phyloP scores from a whole-genome alignment of 768 basidiomycete species.

The Wakefieldia striispora region DNA sequence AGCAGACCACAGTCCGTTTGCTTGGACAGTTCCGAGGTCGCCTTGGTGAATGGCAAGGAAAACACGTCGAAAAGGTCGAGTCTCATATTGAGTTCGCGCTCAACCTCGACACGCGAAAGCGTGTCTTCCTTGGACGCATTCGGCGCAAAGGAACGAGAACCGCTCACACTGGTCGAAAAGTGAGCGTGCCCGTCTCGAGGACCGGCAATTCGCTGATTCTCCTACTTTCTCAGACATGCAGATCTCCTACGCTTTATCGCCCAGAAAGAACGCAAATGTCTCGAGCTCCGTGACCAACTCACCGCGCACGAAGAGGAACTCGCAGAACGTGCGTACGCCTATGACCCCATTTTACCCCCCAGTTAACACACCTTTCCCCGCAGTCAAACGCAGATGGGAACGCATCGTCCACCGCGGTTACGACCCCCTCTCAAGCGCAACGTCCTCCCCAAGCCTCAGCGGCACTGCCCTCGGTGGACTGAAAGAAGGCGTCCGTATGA shows the following conservation, averaged over 20 bases:
- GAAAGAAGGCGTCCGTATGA: slow-evolving; percentile 61
- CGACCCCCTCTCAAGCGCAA: slow-evolving; percentile 5
- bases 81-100: slow-evolving; percentile 14
- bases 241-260: slow-evolving; percentile 83
- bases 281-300: slow-evolving; percentile 77
- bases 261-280: slow-evolving; percentile 81
- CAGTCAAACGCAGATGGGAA: slow-evolving; percentile 85
- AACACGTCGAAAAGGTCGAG: slow-evolving; percentile 19
- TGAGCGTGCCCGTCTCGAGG: too few relatives aligned
- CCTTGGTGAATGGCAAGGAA: slow-evolving; percentile 6
- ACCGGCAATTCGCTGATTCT: too few relatives aligned
- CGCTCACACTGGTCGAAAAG: slow-evolving; percentile 71
- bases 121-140: slow-evolving; percentile 10
- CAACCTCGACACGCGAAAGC: slow-evolving; percentile 20
- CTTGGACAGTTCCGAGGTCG: background rate
- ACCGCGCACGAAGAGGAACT: slow-evolving; percentile 71
- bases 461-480: slow-evolving; percentile 50
- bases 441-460: slow-evolving; percentile 9
- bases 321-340: slow-evolving; percentile 46
- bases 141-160: slow-evolving; percentile 30
- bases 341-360: too few relatives aligned
- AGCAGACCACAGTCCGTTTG: slow-evolving; percentile 4
- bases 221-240: slow-evolving; percentile 52
- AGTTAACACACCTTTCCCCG: background rate
- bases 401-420: slow-evolving; percentile 64